A percentile compares a stretch with the other conserved stretches of the same genome.
Conservation (phyloP, 306 rosid genomes). For the Begonia loranthoides region DNA sequence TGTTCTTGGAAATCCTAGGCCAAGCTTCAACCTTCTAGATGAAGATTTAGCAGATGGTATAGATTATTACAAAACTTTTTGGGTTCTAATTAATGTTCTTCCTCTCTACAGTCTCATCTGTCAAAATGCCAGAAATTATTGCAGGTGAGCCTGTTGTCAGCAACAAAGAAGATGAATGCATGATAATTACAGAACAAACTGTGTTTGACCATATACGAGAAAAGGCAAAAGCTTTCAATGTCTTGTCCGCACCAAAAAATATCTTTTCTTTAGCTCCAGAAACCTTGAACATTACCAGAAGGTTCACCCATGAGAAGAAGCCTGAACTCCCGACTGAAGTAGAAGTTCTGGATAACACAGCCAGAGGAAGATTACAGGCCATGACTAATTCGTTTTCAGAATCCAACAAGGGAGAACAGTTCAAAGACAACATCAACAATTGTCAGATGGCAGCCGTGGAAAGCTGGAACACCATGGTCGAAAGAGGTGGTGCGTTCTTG, state of each 20-base stretch:
- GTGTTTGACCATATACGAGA: slow-evolving; percentile 89
- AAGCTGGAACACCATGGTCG: slow-evolving; percentile 26
- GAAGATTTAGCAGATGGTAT: slow-evolving; percentile 57
- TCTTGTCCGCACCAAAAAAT: slow-evolving; percentile 29
- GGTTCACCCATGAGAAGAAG: slow-evolving; percentile 33
- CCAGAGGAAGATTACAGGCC: slow-evolving; percentile 12
- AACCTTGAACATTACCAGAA: slow-evolving; percentile 31
- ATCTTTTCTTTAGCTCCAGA: slow-evolving; percentile 33
- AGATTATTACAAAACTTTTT: slow-evolving; percentile 1
- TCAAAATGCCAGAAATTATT: slow-evolving; percentile 1
- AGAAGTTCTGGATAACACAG: slow-evolving; percentile 39
- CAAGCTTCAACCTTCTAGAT: slow-evolving; percentile 68
- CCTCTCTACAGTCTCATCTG: slow-evolving; percentile 13
- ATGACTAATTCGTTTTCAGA: slow-evolving; percentile 23
- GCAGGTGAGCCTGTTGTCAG: slow-evolving; percentile 33
- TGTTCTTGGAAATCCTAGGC: slow-evolving; percentile 32
- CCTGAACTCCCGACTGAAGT: slow-evolving; percentile 24
- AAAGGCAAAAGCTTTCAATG: slow-evolving; percentile 61
- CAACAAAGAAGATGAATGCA: slow-evolving; percentile 38
- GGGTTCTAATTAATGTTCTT: slow-evolving; percentile 2
- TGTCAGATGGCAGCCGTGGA: slow-evolving; percentile 13
- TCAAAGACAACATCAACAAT: slow-evolving; percentile 6
- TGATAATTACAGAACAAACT: slow-evolving; percentile 46
- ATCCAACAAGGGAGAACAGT: slow-evolving; percentile 17
- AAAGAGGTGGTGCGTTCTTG: slow-evolving; percentile 21